Evolutionary conservation across 257 asterid species (phyloP).

Genomic region (Primulina huaijiensis): DNA sequence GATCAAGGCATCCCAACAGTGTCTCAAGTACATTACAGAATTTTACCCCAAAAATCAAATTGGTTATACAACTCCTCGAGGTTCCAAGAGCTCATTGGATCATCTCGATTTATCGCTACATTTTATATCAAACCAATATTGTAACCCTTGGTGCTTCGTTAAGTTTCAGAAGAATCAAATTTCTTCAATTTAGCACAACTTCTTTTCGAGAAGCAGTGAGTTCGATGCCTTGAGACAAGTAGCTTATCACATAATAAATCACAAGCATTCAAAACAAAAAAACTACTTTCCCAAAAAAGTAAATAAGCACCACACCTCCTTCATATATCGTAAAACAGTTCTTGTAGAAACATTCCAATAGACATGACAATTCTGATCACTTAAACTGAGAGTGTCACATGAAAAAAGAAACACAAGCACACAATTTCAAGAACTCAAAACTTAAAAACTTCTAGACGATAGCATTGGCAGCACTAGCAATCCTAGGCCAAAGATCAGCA

Average conservation of each 20-base stretch:
- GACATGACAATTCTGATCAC: background rate
- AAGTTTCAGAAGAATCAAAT: background rate
- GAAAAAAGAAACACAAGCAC: slow-evolving; percentile 2
- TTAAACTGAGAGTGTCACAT: background rate
- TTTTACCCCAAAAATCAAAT: background rate
- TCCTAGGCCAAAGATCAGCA: slow-evolving; percentile 74
- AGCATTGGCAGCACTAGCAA: slow-evolving; percentile 70
- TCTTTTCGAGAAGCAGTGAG: too few relatives aligned
- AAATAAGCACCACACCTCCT: background rate
- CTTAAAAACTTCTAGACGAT: slow-evolving; percentile 29
- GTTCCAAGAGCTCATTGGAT: background rate
- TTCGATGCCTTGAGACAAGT: background rate
- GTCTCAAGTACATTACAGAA: background rate
- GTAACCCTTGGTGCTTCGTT: too few relatives aligned
- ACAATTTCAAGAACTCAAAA: background rate
- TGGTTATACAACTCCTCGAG: background rate
- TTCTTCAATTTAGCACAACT: background rate
- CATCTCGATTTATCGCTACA: background rate
- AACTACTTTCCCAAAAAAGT: background rate
- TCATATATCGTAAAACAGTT: background rate
- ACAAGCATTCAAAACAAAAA: background rate
- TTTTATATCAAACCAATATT: too few relatives aligned
- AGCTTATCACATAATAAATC: background rate
- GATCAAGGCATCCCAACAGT: background rate
- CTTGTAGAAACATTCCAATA: too few relatives aligned